A percentile compares a stretch with the other conserved stretches of the same genome.
These are phyloP conservation scores for Blastobotrys serpentis DNA, from an alignment of 1,139 yeast genomes.

Conservation along the genomic window DNA sequence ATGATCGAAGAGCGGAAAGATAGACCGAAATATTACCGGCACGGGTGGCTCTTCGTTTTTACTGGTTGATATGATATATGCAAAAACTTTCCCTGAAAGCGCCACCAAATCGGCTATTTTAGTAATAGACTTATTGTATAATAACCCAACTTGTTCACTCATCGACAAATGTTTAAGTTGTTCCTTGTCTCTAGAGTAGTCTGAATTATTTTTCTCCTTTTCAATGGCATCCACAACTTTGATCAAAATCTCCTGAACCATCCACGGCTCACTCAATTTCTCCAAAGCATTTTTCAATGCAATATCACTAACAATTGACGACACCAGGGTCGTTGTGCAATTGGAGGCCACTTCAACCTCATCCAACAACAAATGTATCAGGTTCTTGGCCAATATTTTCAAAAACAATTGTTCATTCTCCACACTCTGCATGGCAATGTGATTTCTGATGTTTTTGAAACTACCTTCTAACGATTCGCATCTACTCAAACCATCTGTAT, in stretches of 20 bases:
- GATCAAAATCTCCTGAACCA: constrained; percentile 45
- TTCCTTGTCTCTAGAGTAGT: constrained; percentile 8
- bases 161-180: constrained; percentile 10
- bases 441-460: constrained; percentile 46
- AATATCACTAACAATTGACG: constrained; percentile 44
- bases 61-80: constrained; percentile 26
- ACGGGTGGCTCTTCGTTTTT: constrained; percentile 13
- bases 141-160: constrained; percentile 20
- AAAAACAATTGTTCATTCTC: constrained; percentile 35
- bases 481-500: constrained; percentile 27
- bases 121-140: constrained; percentile 20
- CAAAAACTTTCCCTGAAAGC: constrained; percentile 24
- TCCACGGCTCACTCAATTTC: constrained; percentile 47
- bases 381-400: constrained; percentile 37
- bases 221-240: constrained; percentile 29
- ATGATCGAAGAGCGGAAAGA: constrained; percentile 31
- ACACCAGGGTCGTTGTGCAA: constrained; percentile 41
- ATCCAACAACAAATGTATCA: constrained; percentile 43
- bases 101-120: constrained; percentile 21
- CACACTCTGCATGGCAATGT: constrained; percentile 45
- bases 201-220: background rate
- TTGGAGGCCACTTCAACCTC: constrained; percentile 42
- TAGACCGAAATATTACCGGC: constrained; percentile 24
- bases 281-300: constrained; percentile 43
- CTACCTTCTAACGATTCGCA: constrained; percentile 35